phyloP scores from a whole-genome alignment of 1,284 basidiomycete genomes.

The Malassezia dermatis region DNA sequence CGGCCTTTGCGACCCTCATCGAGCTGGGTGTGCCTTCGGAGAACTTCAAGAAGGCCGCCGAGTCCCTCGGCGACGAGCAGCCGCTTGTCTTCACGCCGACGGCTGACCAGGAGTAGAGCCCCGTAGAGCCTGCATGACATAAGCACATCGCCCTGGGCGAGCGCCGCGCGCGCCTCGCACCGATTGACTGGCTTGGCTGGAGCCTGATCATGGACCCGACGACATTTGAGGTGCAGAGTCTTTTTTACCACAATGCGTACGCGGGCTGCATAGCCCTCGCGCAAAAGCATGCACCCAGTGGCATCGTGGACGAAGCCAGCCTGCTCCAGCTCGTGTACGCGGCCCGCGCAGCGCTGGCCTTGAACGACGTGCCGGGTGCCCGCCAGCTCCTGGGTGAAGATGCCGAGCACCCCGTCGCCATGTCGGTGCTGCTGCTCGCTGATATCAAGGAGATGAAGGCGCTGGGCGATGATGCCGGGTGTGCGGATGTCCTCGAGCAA shows the following conservation, averaged over 20 bases:
- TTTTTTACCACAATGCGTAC: conserved; percentile 46
- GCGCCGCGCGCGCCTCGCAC: neutral
- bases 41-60: conserved; percentile 24
- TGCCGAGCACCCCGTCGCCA: conserved; percentile 14
- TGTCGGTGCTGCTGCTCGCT: conserved; percentile 31
- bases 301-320: conserved; percentile 20
- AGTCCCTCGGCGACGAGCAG: neutral
- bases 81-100: conserved; percentile 5
- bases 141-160: neutral
- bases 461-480: conserved; percentile 13
- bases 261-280: conserved; percentile 34
- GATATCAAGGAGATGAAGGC: conserved; percentile 27
- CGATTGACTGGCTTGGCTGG: neutral
- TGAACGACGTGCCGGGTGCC: conserved; percentile 25
- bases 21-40: conserved; percentile 44
- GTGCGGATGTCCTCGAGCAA: conserved; percentile 24
- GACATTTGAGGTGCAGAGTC: conserved; percentile 35
- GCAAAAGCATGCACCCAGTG: conserved; percentile 7
- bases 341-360: conserved; percentile 37
- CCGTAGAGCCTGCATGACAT: neutral
- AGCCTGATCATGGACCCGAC: conserved; percentile 21
- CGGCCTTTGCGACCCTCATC: conserved; percentile 29
- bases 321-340: conserved; percentile 34
- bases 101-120: conserved; percentile 7
- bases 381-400: conserved; percentile 25